These are phyloP conservation scores for Lepraria neglecta DNA, from an alignment of 495 filamentous ascomycete genomes.

Conservation along the genomic window DNA sequence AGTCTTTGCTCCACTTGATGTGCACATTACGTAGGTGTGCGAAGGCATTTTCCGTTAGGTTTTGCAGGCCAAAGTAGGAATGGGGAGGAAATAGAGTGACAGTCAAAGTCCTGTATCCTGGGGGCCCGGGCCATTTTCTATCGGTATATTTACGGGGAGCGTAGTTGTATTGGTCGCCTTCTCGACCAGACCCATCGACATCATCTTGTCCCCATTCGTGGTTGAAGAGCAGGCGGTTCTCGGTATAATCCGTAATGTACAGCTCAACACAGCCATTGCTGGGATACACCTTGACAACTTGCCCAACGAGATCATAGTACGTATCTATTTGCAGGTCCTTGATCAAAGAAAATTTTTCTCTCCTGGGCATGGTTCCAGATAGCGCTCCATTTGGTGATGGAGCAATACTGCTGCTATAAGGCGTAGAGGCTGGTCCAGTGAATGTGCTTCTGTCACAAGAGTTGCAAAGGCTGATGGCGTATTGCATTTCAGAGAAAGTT, in stretches of 20 bases:
- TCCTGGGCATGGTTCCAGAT: constrained; percentile 5
- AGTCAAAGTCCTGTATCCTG: constrained; percentile 65
- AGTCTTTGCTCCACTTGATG: constrained; percentile 50
- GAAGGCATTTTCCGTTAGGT: constrained; percentile 54
- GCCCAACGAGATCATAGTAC: constrained; percentile 68
- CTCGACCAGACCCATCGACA: constrained; percentile 33
- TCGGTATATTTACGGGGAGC: constrained; percentile 24
- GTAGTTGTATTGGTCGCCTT: constrained; percentile 49
- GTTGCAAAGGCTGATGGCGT: constrained; percentile 26
- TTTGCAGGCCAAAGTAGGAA: constrained; percentile 46
- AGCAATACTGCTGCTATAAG: constrained; percentile 9
- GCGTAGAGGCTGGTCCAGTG: constrained; percentile 6
- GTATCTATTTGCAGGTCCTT: constrained; percentile 51
- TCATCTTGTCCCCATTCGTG: constrained; percentile 44
- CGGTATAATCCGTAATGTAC: constrained; percentile 84
- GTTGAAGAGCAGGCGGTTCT: constrained; percentile 54
- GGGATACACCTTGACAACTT: constrained; percentile 62
- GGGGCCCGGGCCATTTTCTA: constrained; percentile 68
- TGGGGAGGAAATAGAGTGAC: constrained; percentile 69
- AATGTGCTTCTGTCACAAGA: constrained; percentile 22
- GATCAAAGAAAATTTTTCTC: constrained; percentile 57
- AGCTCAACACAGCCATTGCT: constrained; percentile 48
- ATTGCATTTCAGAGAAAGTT: constrained; percentile 22
- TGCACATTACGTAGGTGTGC: constrained; percentile 66
- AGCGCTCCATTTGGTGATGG: not conserved